Evolutionary conservation across 768 basidiomycete genomes (phyloP), one percentile per base, ranked within the genome.

Genomic region (Sporobolomyces pararoseus): DNA sequence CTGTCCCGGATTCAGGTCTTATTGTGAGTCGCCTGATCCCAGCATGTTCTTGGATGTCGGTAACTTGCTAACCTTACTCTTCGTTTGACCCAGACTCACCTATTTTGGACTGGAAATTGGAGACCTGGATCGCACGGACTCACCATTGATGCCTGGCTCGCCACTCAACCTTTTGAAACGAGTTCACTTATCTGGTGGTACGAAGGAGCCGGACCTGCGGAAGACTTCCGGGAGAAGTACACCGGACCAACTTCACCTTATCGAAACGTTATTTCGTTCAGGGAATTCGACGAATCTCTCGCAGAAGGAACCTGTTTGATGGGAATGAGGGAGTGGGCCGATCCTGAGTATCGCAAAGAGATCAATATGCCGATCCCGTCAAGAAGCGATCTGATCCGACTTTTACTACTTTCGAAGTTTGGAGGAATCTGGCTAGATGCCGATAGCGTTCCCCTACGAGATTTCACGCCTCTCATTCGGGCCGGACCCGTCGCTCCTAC

Each of bases 381-480:
- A 23, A 14, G 47, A n/a, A 29, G 13, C 27, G 68, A 69, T 23
- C 53, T 69, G 21, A 62, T 58, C 12, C 27, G 62, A 4, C 34
- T 58, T 12, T 25, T 63, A 2, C 21, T 69, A 13, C 47, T 69
- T n/a, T 23, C 39, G 4, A 63, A 55, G 34, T 63, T 49, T 39
- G 68, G 68, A 14, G 68, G 68, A 37, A 54, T 63, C 31, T 69
- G 68, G 68, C 35, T 69, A 7, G 68, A 63, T 31, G 61, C 53
- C 4, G 68, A 63, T 31, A 42, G 29, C 7, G n/a, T 63, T 2
- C 60, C 53, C 12, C 7, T 69, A 2, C 39, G 62, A 5, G 68
- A 69, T 47, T n/a, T 69, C 13, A 69, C 68, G 23, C 61, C 61
- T 10, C 17, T 69, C 21, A 19, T 69, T 10, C 61, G 61, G 2